Conservation (phyloP, 1,284 basidiomycete genomes). For the Ganoderma meredithae region DNA sequence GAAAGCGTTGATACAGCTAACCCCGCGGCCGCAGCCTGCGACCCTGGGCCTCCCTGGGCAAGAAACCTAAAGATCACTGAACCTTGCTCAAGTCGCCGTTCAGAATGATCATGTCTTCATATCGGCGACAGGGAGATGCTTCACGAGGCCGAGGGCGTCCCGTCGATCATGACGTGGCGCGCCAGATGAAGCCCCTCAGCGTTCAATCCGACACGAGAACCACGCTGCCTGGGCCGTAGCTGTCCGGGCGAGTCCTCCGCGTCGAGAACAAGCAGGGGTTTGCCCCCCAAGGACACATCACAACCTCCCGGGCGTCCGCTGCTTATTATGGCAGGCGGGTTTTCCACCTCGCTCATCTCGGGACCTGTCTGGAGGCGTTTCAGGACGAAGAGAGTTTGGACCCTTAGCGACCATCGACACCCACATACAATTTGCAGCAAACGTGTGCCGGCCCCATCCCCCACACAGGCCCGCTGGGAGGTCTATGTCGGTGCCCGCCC, state of each 20-base stretch:
- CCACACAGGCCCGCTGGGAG: background rate
- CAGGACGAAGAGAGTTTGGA: background rate
- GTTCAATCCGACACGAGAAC: constrained; percentile 5
- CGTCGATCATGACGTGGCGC: constrained; percentile 3
- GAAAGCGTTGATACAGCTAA: background rate
- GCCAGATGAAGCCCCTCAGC: background rate
- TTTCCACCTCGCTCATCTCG: background rate
- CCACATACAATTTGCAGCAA: background rate
- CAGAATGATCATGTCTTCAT: background rate
- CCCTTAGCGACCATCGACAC: constrained; percentile 7
- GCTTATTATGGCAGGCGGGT: background rate
- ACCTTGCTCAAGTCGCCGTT: background rate
- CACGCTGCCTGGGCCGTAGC: background rate
- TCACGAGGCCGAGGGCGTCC: background rate
- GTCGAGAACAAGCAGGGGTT: background rate
- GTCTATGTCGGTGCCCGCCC: background rate
- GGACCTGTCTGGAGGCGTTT: background rate
- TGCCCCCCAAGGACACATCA: background rate
- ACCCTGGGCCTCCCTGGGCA: background rate
- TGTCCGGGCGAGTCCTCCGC: background rate
- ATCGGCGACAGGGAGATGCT: background rate
- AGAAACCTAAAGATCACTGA: background rate
- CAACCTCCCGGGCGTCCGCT: background rate
- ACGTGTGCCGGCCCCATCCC: background rate
- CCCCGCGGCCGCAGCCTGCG: background rate